These are phyloP conservation scores for Cyclotella cryptica DNA, from an alignment of 108 stramenopile genomes.

Conservation along the genomic window DNA sequence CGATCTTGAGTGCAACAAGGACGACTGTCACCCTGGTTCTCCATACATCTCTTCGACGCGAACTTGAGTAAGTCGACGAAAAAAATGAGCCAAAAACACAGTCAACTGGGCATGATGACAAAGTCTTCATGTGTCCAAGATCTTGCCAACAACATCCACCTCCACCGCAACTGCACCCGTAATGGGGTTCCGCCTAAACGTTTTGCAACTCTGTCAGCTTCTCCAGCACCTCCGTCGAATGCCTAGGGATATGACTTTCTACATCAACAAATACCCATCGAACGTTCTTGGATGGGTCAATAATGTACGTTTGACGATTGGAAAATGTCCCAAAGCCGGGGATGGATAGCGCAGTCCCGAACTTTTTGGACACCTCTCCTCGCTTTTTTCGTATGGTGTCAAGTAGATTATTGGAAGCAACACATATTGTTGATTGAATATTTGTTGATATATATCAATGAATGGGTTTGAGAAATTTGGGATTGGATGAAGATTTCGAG, in stretches of 20 bases:
- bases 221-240: slow-evolving; percentile 75
- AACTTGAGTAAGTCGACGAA: no score
- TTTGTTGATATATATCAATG: no score
- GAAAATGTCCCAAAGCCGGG: slow-evolving; percentile 86
- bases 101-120: no score
- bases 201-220: slow-evolving; percentile 73
- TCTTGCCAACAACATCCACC: background rate
- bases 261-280: slow-evolving; percentile 86
- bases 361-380: slow-evolving; percentile 66
- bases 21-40: no score
- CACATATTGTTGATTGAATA: no score
- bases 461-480: no score
- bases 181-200: background rate
- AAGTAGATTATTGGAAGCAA: no score
- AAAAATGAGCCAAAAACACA: no score
- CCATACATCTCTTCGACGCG: no score
- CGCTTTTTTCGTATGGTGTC: slow-evolving; percentile 20
- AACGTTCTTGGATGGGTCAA: slow-evolving; percentile 78
- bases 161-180: background rate
- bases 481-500: no score
- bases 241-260: slow-evolving; percentile 69
- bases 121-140: background rate
- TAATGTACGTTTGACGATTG: slow-evolving; percentile 86
- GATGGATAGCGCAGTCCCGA: slow-evolving; percentile 66
- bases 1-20: no score